Evolutionary conservation across 1,139 yeast species (phyloP).

Genomic region (Candida buenavistaensis): DNA sequence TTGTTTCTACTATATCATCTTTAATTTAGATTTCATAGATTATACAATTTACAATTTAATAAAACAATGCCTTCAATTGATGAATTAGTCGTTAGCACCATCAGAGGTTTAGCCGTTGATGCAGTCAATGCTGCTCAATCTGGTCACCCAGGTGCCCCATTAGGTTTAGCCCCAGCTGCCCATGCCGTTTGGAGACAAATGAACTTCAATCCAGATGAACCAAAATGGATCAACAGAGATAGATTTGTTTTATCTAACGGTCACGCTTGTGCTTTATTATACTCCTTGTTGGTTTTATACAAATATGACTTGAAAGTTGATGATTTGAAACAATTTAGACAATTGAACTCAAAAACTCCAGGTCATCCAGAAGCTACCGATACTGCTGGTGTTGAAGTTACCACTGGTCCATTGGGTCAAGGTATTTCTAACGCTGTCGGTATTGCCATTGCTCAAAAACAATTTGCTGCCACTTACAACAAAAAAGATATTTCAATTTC

Average conservation of each 20-base stretch:
- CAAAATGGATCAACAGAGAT: conserved; percentile 92
- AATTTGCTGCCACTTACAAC: conserved; percentile 91
- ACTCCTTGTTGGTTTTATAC: conserved; percentile 79
- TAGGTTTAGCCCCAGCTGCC: conserved; percentile 86
- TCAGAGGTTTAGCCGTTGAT: conserved; percentile 89
- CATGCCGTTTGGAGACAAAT: conserved; percentile 76
- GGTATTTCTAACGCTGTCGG: conserved; percentile 98
- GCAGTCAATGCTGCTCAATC: conserved; percentile 88
- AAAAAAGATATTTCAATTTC: conserved; percentile 74
- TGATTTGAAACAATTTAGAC: conserved; percentile 91
- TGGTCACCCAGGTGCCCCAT: conserved; percentile 99
- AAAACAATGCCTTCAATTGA: conserved; percentile 49
- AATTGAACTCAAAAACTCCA: conserved; percentile 87
- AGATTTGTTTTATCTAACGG: conserved; percentile 96
- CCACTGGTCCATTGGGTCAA: conserved; percentile 99
- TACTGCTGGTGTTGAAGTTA: conserved; percentile 91
- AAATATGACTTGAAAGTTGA: conserved; percentile 84
- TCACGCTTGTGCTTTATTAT: conserved; percentile 92
- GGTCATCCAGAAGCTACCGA: conserved; percentile 90
- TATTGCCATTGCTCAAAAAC: conserved; percentile 91
- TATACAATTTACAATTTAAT: not conserved
- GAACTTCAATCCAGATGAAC: conserved; percentile 88
- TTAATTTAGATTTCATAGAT: not conserved
- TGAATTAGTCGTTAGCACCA: conserved; percentile 77
- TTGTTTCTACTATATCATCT: not conserved